phyloP scores from a whole-genome alignment of 2,329 filamentous ascomycete species.

The Epichloe scottii region DNA sequence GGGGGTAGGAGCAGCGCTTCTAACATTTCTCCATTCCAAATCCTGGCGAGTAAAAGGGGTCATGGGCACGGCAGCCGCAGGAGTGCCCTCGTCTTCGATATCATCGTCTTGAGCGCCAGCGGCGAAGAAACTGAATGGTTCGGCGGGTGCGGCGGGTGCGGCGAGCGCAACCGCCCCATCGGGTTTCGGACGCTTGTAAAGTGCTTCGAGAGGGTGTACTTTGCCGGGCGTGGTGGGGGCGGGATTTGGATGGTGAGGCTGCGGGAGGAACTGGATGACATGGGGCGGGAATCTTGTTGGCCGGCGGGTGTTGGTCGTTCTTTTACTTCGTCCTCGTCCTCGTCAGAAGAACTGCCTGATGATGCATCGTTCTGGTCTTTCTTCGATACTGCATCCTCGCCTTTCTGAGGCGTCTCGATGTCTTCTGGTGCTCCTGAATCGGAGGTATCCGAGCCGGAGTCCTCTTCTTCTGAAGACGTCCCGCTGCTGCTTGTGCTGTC shows the following conservation, averaged over 20 bases:
- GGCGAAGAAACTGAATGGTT: slow-evolving; percentile 69
- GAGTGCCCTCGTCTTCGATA: slow-evolving; percentile 29
- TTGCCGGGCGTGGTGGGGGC: slow-evolving; percentile 34
- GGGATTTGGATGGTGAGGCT: slow-evolving; percentile 44
- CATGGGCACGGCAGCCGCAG: slow-evolving; percentile 41
- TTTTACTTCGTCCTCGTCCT: slow-evolving; percentile 5
- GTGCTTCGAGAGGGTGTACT: slow-evolving; percentile 78
- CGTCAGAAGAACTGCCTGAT: slow-evolving; percentile 6
- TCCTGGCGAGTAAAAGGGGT: slow-evolving; percentile 78
- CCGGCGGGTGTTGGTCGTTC: slow-evolving; percentile 11
- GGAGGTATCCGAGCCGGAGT: slow-evolving; percentile 18
- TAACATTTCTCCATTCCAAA: slow-evolving; percentile 57
- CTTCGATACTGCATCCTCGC: slow-evolving; percentile 10
- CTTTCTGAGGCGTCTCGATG: slow-evolving; percentile 11
- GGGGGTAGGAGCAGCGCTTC: slow-evolving; percentile 87
- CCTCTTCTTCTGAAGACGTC: slow-evolving; percentile 20
- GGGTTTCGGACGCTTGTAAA: slow-evolving; percentile 65
- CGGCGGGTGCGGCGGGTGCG: slow-evolving; percentile 20
- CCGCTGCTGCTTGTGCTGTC: slow-evolving; percentile 29
- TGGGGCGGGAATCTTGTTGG: slow-evolving; percentile 12
- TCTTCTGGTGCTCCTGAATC: slow-evolving; percentile 11
- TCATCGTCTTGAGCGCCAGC: slow-evolving; percentile 34
- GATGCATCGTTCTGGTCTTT: slow-evolving; percentile 8
- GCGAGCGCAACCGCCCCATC: slow-evolving; percentile 20
- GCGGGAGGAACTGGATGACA: slow-evolving; percentile 37